Base-by-base conservation (phyloP, 768 basidiomycete genomes). In the Boletellus ananiceps region DNA sequence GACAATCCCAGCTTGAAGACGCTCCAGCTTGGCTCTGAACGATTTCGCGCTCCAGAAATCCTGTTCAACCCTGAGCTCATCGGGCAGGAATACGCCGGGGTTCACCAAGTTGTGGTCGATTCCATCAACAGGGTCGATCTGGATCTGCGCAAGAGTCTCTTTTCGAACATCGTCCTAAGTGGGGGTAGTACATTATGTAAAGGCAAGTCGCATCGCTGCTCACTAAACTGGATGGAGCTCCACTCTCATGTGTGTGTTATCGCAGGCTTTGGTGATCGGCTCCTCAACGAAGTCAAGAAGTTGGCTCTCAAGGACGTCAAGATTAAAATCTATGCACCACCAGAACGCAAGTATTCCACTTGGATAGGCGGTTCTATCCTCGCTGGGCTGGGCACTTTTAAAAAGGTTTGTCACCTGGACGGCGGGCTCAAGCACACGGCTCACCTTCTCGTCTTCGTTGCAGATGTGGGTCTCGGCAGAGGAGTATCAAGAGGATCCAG, bases 381-480 rank as follows among this genome's bases (percentile, higher is more conserved):
- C 45, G 95, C 95, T 43, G 94, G 94, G 34, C 68, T 99, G 54
- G 93, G 83, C 57, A 96, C 96, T 32, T 99, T 99, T 79, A 97
- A 95, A 73, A 96, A 96, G 85, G 93, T 88, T 49, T 47, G 64
- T 6, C 21, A 4, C 23, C 44, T 34, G 44, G 33, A 21, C 37
- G 14, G 31, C 14, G 8, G 11, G 33, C 38, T 50, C 33, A 44
- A 40, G 29, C 21, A 38, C 35, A 11, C 2, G 9, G 18, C 39
- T 62, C 47, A 57, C 33, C 15, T 38, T 56, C 23, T 25, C 23
- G 23, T 43, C 27, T 57, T 44, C 42, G 27, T 25, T 25, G 46
- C 49, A 96, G 93, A 98, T 99, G 95, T 99, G 96, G 95, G 92
- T 99, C 44, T 94, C 93, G 40, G 93, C 94, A 34, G 95, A 99